phyloP scores from a whole-genome alignment of 208 protist genomes.

The Crithidia expoeki region DNA sequence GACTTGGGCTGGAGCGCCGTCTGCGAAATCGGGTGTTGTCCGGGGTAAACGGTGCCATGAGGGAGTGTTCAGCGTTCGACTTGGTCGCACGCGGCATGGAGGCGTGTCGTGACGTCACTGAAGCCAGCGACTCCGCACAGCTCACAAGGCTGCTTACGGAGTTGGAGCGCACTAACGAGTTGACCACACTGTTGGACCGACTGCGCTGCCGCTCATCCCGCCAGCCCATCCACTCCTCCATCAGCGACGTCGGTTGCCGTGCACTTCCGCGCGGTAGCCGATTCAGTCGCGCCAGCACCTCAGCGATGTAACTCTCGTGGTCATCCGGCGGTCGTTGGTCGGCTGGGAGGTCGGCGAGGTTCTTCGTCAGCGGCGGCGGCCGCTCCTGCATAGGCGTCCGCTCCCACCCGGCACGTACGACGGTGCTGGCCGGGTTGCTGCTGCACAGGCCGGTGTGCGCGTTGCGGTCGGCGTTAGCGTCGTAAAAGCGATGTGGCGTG shows the following conservation, averaged over 20 bases:
- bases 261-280: constrained; percentile 17
- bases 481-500: constrained; percentile 26
- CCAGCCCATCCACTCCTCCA: constrained; percentile 81
- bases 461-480: neutral
- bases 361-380: constrained; percentile 24
- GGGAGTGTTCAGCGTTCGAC: constrained; percentile 41
- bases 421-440: neutral
- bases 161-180: constrained; percentile 23
- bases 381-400: constrained; percentile 24
- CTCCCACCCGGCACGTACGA: constrained; percentile 21
- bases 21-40: constrained; percentile 16
- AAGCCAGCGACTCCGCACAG: constrained; percentile 64
- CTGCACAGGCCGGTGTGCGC: constrained; percentile 9
- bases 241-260: constrained; percentile 45
- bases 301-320: constrained; percentile 48
- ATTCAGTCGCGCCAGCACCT: constrained; percentile 47
- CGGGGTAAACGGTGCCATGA: constrained; percentile 33
- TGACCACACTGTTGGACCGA: constrained; percentile 33
- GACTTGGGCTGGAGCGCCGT: constrained; percentile 13
- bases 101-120: constrained; percentile 60
- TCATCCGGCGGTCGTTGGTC: constrained; percentile 28
- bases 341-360: constrained; percentile 29
- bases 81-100: constrained; percentile 76
- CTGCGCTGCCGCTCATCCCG: constrained; percentile 35
- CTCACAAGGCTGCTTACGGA: constrained; percentile 50